These are phyloP conservation scores for Chalara sp. DNA, from an alignment of 2,329 filamentous ascomycete species.

Conservation along the genomic window DNA sequence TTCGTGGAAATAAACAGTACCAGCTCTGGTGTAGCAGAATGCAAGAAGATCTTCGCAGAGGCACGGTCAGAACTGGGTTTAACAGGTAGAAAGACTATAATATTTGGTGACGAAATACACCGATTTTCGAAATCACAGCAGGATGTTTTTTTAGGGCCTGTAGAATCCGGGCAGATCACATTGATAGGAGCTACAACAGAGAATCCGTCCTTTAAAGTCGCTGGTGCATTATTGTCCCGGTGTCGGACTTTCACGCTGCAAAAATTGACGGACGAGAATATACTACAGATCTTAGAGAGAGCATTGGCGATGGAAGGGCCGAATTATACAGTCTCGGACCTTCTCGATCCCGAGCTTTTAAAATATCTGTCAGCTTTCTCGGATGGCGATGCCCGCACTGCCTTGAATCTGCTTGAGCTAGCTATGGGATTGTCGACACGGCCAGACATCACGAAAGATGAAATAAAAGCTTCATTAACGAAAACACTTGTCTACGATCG, in stretches of 20 bases:
- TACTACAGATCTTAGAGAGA: conserved; percentile 68
- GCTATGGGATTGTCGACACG: conserved; percentile 69
- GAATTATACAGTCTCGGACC: conserved; percentile 33
- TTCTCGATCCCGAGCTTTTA: conserved; percentile 74
- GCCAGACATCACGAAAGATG: conserved; percentile 60
- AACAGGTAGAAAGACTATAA: conserved; percentile 84
- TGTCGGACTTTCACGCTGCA: conserved; percentile 86
- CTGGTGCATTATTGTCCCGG: conserved; percentile 77
- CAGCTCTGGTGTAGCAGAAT: conserved; percentile 78
- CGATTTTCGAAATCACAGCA: conserved; percentile 82
- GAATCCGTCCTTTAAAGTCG: conserved; percentile 92
- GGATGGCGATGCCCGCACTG: conserved; percentile 88
- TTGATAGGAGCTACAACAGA: conserved; percentile 95
- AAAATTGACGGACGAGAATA: conserved; percentile 65
- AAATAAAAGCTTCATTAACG: conserved; percentile 76
- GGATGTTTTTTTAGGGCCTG: conserved; percentile 90
- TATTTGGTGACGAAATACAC: conserved; percentile 82
- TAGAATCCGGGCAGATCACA: conserved; percentile 84
- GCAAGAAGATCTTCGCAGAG: conserved; percentile 85
- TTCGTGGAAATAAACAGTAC: conserved; percentile 97
- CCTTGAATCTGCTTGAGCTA: conserved; percentile 85
- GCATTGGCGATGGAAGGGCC: conserved; percentile 58
- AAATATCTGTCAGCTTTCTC: conserved; percentile 78
- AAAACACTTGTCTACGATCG: conserved; percentile 94
- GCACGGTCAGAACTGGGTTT: conserved; percentile 72